A percentile compares a stretch with the other conserved stretches of the same genome.
Evolutionary conservation across 140 eudicot species (phyloP).

Genomic region (Senecio squalidus): DNA sequence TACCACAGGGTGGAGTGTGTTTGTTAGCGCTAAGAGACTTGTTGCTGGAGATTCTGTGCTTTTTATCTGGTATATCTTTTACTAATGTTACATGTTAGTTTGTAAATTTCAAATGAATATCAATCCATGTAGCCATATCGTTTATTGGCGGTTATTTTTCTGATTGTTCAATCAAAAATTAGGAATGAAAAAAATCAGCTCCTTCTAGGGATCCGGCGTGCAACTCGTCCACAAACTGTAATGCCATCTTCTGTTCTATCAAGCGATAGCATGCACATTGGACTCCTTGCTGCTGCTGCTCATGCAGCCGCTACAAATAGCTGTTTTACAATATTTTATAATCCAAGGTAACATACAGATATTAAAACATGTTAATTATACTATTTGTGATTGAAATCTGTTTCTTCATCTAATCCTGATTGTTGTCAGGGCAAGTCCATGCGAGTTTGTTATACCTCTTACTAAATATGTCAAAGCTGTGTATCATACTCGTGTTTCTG

Average conservation of each 20-base stretch:
- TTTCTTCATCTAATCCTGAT: slow-evolving; percentile 2
- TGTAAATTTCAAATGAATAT: not conserved
- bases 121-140: not conserved
- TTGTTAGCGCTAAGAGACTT: slow-evolving; percentile 96
- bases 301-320: slow-evolving; percentile 98
- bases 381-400: slow-evolving; percentile 9
- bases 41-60: slow-evolving; percentile 98
- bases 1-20: slow-evolving; percentile 99
- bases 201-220: slow-evolving; percentile 93
- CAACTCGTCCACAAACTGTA: slow-evolving; percentile 91
- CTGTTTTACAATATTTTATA: slow-evolving; percentile 83
- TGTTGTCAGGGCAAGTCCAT: slow-evolving; percentile 84
- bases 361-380: not conserved
- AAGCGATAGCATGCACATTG: slow-evolving; percentile 98
- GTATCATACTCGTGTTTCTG: slow-evolving; percentile 94
- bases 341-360: slow-evolving; percentile 62
- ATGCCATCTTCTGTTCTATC: slow-evolving; percentile 98
- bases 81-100: slow-evolving; percentile 4
- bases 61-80: slow-evolving; percentile 73
- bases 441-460: slow-evolving; percentile 87
- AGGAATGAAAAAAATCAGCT: slow-evolving; percentile 98
- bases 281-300: slow-evolving; percentile 98
- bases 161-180: not conserved
- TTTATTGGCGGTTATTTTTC: not conserved
- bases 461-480: slow-evolving; percentile 94